A percentile compares a stretch with the other conserved stretches of the same genome.
phyloP scores from a whole-genome alignment of 1,284 basidiomycete genomes.

The Puccinia triticina region DNA sequence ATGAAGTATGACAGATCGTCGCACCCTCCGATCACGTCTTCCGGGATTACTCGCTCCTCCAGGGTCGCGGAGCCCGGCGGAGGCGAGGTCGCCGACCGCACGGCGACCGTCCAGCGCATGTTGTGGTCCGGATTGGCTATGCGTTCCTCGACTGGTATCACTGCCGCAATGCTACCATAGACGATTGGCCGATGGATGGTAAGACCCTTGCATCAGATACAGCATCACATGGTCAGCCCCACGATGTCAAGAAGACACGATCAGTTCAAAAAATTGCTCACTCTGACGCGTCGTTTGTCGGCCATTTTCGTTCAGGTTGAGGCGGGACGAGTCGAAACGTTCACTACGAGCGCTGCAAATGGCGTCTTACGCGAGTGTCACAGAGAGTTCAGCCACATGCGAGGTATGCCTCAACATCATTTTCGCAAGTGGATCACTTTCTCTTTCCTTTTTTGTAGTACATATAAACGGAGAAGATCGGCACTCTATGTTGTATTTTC shows the following conservation, averaged over 20 bases:
- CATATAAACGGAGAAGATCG: no score
- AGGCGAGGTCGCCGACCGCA: conserved; percentile 67
- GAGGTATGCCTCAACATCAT: no score
- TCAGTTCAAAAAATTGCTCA: neutral
- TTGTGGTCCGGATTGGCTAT: conserved; percentile 75
- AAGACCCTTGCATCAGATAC: conserved; percentile 68
- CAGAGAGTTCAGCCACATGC: neutral
- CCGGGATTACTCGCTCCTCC: conserved; percentile 53
- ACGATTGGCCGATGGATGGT: conserved; percentile 88
- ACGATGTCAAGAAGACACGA: neutral
- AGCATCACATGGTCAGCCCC: neutral
- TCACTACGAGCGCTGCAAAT: no score
- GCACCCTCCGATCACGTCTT: conserved; percentile 67
- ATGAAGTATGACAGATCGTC: conserved; percentile 85
- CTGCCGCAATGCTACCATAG: conserved; percentile 90
- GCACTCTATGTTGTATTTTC: no score
- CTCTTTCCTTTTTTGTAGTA: no score
- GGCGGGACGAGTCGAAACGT: no score
- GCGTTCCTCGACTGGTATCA: conserved; percentile 77
- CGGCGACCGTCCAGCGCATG: conserved; percentile 93
- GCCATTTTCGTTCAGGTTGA: conserved; percentile 14
- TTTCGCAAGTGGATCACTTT: no score
- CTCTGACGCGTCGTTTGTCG: conserved; percentile 43
- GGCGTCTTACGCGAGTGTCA: neutral
- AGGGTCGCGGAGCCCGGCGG: conserved; percentile 63